A percentile compares a stretch with the other conserved stretches of the same genome.
Evolutionary conservation across 2,329 filamentous ascomycete genomes (phyloP).

Genomic region (Fusarium sp.): DNA sequence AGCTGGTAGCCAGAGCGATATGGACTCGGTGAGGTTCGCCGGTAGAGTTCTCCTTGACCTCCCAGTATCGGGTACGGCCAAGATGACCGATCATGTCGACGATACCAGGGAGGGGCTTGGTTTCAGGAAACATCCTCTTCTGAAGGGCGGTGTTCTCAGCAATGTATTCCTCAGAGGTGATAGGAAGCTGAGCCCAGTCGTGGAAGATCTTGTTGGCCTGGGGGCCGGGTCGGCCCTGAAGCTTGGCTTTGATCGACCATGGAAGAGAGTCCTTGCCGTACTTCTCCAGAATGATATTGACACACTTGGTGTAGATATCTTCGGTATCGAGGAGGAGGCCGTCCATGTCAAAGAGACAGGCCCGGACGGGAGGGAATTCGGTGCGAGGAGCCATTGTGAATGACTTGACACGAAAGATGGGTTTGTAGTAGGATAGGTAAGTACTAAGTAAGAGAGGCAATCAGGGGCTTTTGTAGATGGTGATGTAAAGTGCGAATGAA

Average conservation of each 20-base stretch:
- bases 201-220: slow-evolving; percentile 68
- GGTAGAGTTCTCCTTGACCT: slow-evolving; percentile 47
- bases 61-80: slow-evolving; percentile 64
- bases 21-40: slow-evolving; percentile 65
- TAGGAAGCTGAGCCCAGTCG: slow-evolving; percentile 87
- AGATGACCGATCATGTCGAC: slow-evolving; percentile 73
- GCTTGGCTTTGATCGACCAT: slow-evolving; percentile 92
- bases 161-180: slow-evolving; percentile 75
- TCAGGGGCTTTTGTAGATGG: slow-evolving; percentile 6
- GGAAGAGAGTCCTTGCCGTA: slow-evolving; percentile 82
- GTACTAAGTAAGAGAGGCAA: not conserved
- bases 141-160: slow-evolving; percentile 73
- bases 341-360: slow-evolving; percentile 99
- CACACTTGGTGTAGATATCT: slow-evolving; percentile 85
- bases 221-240: slow-evolving; percentile 71
- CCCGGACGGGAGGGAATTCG: slow-evolving; percentile 80
- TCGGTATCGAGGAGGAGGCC: slow-evolving; percentile 94
- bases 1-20: slow-evolving; percentile 88
- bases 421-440: not conserved
- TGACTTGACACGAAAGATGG: not conserved
- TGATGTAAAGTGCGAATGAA: not conserved
- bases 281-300: slow-evolving; percentile 83
- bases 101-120: slow-evolving; percentile 85
- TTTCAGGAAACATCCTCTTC: slow-evolving; percentile 75
- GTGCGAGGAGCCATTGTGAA: slow-evolving; percentile 57